These are phyloP conservation scores for Leptodermis oblonga DNA, from an alignment of 257 asterid genomes.

Conservation along the genomic window DNA sequence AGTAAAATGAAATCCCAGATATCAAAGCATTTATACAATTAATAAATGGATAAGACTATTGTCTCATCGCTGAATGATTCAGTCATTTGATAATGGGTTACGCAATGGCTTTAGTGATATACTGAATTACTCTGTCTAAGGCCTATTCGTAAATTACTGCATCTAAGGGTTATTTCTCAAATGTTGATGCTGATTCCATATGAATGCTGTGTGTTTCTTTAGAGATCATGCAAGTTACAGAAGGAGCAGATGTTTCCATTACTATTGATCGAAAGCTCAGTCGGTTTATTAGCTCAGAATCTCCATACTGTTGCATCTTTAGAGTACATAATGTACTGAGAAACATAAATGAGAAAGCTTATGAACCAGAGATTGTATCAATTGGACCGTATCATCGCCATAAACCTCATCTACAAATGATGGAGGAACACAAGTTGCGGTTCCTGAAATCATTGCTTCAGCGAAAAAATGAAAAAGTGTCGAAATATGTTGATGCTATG, in stretches of 20 bases:
- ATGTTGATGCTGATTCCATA: not conserved
- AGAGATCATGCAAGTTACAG: not conserved
- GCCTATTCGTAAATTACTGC: too few relatives aligned
- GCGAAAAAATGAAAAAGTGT: not conserved
- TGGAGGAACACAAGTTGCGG: constrained; percentile 35
- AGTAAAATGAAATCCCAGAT: too few relatives aligned
- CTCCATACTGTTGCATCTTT: constrained; percentile 19
- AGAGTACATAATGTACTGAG: constrained; percentile 25
- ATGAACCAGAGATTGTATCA: constrained; percentile 29
- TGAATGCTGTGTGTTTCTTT: not conserved
- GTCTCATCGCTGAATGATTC: too few relatives aligned
- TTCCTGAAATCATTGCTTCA: constrained; percentile 21
- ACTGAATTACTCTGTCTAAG: too few relatives aligned
- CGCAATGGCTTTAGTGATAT: too few relatives aligned
- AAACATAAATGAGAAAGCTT: constrained; percentile 25
- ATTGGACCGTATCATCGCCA: constrained; percentile 41
- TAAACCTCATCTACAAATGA: constrained; percentile 10
- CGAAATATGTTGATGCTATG: constrained; percentile 9
- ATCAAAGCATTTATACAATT: too few relatives aligned
- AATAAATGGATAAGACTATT: too few relatives aligned
- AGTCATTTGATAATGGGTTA: too few relatives aligned
- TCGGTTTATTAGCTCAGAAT: not conserved
- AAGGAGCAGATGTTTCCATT: not conserved
- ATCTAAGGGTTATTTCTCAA: too few relatives aligned
- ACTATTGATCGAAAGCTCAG: constrained; percentile 6